These are phyloP conservation scores for Amanita rimosa DNA, from an alignment of 768 basidiomycete genomes.

Conservation along the genomic window DNA sequence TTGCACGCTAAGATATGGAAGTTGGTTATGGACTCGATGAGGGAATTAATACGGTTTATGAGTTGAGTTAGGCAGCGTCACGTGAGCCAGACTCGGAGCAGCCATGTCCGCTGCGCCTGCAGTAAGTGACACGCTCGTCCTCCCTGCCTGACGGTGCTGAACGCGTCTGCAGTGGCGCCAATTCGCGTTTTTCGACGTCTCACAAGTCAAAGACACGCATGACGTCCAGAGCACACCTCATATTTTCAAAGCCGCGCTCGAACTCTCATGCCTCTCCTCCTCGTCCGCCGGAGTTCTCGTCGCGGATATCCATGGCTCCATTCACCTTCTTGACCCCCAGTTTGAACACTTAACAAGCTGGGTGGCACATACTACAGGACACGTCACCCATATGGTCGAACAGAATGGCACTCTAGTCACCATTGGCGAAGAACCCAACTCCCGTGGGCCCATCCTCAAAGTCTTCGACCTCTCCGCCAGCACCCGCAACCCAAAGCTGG, in stretches of 20 bases:
- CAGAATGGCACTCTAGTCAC: slow-evolving; percentile 75
- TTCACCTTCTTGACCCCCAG: slow-evolving; percentile 65
- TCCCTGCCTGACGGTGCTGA: neutral
- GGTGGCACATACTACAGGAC: slow-evolving; percentile 69
- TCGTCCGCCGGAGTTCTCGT: slow-evolving; percentile 62
- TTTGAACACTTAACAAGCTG: slow-evolving; percentile 66
- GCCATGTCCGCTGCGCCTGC: neutral
- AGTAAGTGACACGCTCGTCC: neutral
- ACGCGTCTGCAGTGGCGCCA: slow-evolving; percentile 49
- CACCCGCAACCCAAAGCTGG: slow-evolving; percentile 28
- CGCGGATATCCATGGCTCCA: slow-evolving; percentile 78
- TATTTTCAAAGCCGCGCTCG: slow-evolving; percentile 62
- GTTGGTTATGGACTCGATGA: too few species aligned
- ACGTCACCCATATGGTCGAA: slow-evolving; percentile 84
- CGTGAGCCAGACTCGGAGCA: neutral
- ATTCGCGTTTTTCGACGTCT: slow-evolving; percentile 81
- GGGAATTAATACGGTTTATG: too few species aligned
- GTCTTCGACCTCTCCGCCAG: slow-evolving; percentile 23
- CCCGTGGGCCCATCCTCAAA: slow-evolving; percentile 63
- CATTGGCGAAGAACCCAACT: slow-evolving; percentile 72
- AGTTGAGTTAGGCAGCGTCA: too few species aligned
- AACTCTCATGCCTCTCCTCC: slow-evolving; percentile 60
- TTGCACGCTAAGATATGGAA: too few species aligned
- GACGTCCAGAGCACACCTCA: slow-evolving; percentile 68
- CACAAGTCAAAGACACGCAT: slow-evolving; percentile 67